Evolutionary conservation across 1,284 basidiomycete genomes (phyloP).

Genomic region (Melampsora americana): DNA sequence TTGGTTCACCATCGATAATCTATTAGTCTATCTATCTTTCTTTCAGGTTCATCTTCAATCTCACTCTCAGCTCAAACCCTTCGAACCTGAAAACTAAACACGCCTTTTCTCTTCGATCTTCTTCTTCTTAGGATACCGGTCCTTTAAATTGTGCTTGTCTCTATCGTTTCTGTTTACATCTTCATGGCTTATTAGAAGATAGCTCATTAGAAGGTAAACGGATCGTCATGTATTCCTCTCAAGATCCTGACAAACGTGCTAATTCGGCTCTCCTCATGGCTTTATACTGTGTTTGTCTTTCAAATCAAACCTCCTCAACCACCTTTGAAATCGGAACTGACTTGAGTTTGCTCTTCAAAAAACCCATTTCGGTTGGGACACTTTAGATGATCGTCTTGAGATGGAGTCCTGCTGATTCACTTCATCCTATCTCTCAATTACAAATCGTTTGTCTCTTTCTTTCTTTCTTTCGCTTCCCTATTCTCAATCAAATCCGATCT

Average conservation of each 20-base stretch:
- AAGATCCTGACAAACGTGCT: conserved; percentile 79
- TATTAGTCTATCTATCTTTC: conserved; percentile 88
- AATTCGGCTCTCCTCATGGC: conserved; percentile 90
- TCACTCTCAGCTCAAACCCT: no score
- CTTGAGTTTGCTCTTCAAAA: no score
- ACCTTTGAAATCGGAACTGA: no score
- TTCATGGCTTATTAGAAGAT: conserved; percentile 79
- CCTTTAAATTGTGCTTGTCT: conserved; percentile 58
- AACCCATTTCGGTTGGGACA: no score
- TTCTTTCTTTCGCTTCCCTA: no score
- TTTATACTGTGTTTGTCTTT: conserved; percentile 71
- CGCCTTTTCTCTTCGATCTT: no score
- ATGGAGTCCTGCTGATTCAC: conserved; percentile 88
- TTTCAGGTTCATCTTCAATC: no score
- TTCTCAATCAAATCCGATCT: no score
- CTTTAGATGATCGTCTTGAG: conserved; percentile 93
- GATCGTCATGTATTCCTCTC: conserved; percentile 83
- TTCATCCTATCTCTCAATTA: conserved; percentile 77
- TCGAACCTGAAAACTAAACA: no score
- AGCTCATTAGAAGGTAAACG: conserved; percentile 58
- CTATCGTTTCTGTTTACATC: conserved; percentile 75
- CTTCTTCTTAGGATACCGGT: conserved; percentile 74
- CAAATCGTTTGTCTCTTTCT: conserved; percentile 50
- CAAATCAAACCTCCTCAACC: no score
- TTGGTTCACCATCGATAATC: conserved; percentile 72